Evolutionary conservation across 345 rosid species (phyloP), one percentile per base, ranked within the genome.

Genomic region (Linum usitatissimum): DNA sequence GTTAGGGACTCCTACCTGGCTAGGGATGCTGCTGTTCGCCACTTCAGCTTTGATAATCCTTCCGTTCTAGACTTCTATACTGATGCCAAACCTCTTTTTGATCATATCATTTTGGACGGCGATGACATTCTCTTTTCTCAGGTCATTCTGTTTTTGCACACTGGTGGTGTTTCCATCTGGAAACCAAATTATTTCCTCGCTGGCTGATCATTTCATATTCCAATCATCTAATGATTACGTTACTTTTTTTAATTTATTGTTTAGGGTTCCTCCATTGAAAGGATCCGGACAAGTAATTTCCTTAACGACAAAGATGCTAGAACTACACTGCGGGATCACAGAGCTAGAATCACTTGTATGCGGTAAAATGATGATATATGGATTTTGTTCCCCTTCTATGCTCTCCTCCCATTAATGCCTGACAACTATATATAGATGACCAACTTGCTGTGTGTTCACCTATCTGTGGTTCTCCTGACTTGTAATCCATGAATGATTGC

Each of bases 261-360:
- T 19, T 20, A 86, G 93, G 86, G 89, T 38, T 71, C 83, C 0
- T 36, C 42, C 3, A 49, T 86, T 57, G 40, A 3, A 34, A 74
- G 53, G 57, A 31, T 69, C 58, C 74, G 72, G 49, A 69, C 73
- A 0, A 58, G 63, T 53, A 53, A 49, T 64, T 66, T 63, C 68
- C 53, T 66, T 5, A 53, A 57, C 6, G 74, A 70, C 49, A 56
- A 55, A 34, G 73, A 65, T 42, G 65, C 78, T 21, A 9, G 31
- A 38, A 18, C 53, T 30, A 23, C 48, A 13, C 66, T 68, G 45
- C 62, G 13, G 42, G 86, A 71, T 72, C 93, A 86, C 65, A 80
- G 73, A 18, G 86, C 89, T 6, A 80, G 86, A 73, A 76, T 86
- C 61, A 82, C 89, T 67, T 80, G 81, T 67, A 86, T 83, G 83